A percentile compares a stretch with the other conserved stretches of the same genome.
These are phyloP conservation scores for Chlorella sp. DNA, from an alignment of 139 green algal species.

Conservation along the genomic window DNA sequence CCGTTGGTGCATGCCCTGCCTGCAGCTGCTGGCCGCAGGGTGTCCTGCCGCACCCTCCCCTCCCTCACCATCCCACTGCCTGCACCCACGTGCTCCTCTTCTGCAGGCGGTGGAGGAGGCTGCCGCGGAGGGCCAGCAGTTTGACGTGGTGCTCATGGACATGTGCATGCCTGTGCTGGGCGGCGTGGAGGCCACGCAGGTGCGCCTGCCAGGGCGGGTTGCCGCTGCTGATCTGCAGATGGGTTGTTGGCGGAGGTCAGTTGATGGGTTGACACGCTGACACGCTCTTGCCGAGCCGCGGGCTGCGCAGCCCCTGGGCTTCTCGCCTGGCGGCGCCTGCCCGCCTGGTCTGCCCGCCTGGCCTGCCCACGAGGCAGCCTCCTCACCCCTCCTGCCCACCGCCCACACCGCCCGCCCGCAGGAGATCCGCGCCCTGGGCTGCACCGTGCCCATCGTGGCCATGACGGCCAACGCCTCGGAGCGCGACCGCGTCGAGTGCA, in stretches of 20 bases:
- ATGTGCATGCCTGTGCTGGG: slow-evolving; percentile 94
- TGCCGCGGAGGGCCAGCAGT: neutral
- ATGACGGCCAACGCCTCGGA: slow-evolving; percentile 90
- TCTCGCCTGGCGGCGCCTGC: too few species aligned
- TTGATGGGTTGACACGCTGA: neutral
- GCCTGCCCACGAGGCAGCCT: neutral
- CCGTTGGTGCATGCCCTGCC: neutral
- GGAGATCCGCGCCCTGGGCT: slow-evolving; percentile 62
- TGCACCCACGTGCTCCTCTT: neutral
- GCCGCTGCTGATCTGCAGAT: neutral
- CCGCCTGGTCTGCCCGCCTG: neutral
- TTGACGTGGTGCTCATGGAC: slow-evolving; percentile 86
- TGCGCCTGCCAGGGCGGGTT: neutral
- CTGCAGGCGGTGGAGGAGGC: slow-evolving; percentile 47
- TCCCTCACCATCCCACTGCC: neutral
- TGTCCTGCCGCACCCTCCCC: neutral
- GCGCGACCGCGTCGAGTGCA: slow-evolving; percentile 80
- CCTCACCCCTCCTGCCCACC: neutral
- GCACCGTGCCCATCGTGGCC: slow-evolving; percentile 83
- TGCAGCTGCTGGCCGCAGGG: neutral
- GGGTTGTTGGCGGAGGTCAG: neutral
- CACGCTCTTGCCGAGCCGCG: neutral
- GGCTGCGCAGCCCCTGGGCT: too few species aligned
- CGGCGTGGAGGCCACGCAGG: slow-evolving; percentile 80
- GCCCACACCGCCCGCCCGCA: neutral